phyloP scores from a whole-genome alignment of 2,329 filamentous ascomycete genomes.

The Pseudogymnoascus sp. region DNA sequence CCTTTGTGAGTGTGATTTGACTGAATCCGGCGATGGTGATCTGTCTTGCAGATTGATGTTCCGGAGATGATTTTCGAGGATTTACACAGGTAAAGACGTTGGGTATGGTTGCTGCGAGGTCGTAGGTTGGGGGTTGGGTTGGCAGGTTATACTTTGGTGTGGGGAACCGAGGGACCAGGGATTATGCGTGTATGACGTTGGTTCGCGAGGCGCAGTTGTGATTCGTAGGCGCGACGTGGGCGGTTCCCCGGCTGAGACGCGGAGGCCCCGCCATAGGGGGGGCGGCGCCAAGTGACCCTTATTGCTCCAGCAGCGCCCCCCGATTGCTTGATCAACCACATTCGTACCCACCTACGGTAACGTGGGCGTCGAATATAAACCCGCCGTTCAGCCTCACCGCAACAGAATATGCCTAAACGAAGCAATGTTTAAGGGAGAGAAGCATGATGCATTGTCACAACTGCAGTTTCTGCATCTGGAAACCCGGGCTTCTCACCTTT shows the following conservation, averaged over 20 bases:
- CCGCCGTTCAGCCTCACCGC: background rate
- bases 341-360: too few relatives aligned
- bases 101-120: background rate
- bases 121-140: background rate
- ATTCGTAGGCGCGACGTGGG: background rate
- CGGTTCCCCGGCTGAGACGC: background rate
- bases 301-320: background rate
- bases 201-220: background rate
- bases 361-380: background rate
- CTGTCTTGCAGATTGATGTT: background rate
- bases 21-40: background rate
- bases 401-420: background rate
- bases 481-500: background rate
- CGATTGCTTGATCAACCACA: background rate
- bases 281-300: background rate
- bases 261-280: background rate
- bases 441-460: background rate
- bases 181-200: background rate
- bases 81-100: background rate
- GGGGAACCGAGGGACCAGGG: background rate
- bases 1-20: background rate
- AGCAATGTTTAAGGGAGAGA: background rate
- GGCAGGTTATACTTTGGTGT: background rate
- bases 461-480: background rate
- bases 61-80: background rate